Evolutionary conservation across 352 stramenopile genomes (phyloP).

Genomic region (Achlya hypogyna): DNA sequence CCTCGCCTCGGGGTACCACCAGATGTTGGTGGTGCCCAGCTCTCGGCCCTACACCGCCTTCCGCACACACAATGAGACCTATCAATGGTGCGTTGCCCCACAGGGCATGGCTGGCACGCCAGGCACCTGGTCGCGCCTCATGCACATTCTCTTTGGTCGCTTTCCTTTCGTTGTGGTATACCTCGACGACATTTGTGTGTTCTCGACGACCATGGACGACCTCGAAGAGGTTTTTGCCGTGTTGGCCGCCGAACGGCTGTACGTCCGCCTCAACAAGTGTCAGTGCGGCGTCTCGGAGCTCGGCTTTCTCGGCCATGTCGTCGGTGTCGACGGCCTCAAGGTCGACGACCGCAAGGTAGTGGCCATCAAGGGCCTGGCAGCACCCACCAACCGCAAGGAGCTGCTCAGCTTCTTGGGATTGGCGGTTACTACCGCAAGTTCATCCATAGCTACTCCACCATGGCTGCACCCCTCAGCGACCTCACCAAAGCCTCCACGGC

Average conservation of each 20-base stretch:
- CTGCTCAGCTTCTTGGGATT: constrained; percentile 22
- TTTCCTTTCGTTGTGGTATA: constrained; percentile 7
- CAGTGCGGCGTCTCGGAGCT: constrained; percentile 1
- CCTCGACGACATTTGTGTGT: constrained; percentile 16
- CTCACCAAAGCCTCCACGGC: constrained; percentile 18
- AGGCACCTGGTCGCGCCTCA: constrained; percentile 3
- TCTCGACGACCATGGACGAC: not conserved
- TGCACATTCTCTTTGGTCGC: not conserved
- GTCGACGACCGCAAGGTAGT: constrained; percentile 15
- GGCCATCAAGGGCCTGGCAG: constrained; percentile 1
- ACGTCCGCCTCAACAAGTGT: constrained; percentile 6
- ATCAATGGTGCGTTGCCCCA: constrained; percentile 10
- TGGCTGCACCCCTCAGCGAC: constrained; percentile 20
- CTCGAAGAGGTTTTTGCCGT: not conserved
- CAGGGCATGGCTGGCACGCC: constrained; percentile 16
- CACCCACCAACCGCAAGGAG: constrained; percentile 17
- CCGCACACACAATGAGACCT: constrained; percentile 2
- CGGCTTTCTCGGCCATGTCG: constrained; percentile 19
- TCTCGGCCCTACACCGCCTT: too few species aligned
- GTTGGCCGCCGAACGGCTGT: not conserved
- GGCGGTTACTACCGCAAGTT: constrained; percentile 25
- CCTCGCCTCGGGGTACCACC: too few species aligned
- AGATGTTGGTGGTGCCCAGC: too few species aligned
- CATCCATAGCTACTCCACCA: constrained; percentile 15
- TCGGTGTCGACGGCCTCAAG: not conserved